phyloP scores from a whole-genome alignment of 306 rosid species.

The Citrullus mucosospermus region DNA sequence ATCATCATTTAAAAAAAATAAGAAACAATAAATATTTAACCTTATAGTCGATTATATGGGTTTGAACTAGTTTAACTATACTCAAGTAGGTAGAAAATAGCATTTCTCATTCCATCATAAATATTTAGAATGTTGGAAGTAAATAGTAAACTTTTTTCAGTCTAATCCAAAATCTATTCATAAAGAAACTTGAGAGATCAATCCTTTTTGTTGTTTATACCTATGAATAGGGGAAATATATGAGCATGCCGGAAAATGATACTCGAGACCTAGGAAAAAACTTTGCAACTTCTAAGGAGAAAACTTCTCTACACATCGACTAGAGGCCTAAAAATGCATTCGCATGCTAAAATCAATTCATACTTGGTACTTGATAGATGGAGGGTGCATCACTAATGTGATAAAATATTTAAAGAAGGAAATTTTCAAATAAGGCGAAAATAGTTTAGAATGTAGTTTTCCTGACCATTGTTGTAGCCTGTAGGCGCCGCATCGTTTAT shows the following conservation, averaged over 20 bases:
- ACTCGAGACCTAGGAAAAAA: background rate
- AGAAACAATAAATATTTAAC: no score
- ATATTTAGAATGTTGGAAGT: background rate
- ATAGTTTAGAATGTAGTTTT: background rate
- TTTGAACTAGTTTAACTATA: background rate
- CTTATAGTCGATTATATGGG: background rate
- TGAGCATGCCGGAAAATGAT: background rate
- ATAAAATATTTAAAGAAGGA: background rate
- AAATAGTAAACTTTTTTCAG: background rate
- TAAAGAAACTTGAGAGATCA: background rate
- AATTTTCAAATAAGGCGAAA: background rate
- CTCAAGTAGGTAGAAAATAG: background rate
- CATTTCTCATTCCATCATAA: background rate
- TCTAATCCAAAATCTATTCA: background rate
- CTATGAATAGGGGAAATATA: background rate
- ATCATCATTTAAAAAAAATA: background rate
- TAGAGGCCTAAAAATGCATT: background rate
- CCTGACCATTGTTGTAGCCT: background rate
- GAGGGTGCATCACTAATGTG: background rate
- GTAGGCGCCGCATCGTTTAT: background rate
- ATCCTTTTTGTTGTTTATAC: background rate
- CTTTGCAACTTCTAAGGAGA: background rate
- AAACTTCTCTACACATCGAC: background rate
- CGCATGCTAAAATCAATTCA: background rate
- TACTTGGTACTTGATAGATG: background rate